Base-by-base conservation (phyloP, 352 stramenopile species). In the Pythium aphanidermatum region DNA sequence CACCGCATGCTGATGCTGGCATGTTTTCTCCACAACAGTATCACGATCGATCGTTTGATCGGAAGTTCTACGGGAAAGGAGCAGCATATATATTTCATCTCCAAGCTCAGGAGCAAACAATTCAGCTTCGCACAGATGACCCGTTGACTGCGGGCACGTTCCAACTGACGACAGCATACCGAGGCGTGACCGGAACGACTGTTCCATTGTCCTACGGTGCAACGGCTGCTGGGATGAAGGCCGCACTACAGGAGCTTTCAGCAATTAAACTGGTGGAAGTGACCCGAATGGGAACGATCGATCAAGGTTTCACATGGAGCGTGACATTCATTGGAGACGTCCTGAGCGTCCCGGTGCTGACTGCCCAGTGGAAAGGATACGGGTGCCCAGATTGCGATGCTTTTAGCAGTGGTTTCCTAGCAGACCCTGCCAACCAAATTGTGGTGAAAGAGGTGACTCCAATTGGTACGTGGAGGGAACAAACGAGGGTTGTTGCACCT, bases 251-350 rank as follows among this genome's bases (percentile, higher is more conserved):
- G 60, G 60, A 70, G 19, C 63, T 95, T 1, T 73, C 74, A 0
- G 72, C 68, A 13, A 91, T 98, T 10, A 55, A 67, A 24, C 58
- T 96, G 21, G 75, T 97, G 0, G 73, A 96, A 46, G 83, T 95
- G 5, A 67, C 69, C 0, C 67, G 79, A 6, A 70, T 54, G 3
- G 74, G 80, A 5, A 79, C 64, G 19, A 83, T 87, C 28, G 83
- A 93, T 32, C 73, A 84, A 30, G 81, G 78, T 0, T 90, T 92
- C 44, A 77, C 65, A 14, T 95, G 83, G 83, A 77, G 58, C 23
- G 67, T 94, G 27, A 91, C 80, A 17, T 92, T 90, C 46, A 74
- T 92, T 17, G 70, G 81, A n/a, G 70, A 89, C 39, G 56, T 93
- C n/a, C 27, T 85, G 7, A 33, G 51, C 2, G 65, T 86, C 3